Conservation (phyloP, 768 basidiomycete genomes). For the Auriculariales sp. region DNA sequence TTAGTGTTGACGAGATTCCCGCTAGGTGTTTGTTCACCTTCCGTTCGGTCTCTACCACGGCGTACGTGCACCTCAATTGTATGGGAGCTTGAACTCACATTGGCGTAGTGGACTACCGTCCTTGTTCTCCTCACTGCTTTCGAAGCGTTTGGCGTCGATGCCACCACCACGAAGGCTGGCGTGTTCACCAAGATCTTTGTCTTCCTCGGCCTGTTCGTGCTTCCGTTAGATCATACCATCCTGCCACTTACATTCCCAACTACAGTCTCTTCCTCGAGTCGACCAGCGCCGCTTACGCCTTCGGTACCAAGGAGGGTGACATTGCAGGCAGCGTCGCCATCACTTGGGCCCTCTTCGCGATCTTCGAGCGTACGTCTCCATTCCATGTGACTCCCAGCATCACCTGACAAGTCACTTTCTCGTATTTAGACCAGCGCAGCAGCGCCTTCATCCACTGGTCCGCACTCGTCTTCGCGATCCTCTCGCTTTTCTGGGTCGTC, state of each 20-base stretch:
- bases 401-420: too few species aligned
- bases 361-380: constrained; percentile 41
- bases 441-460: constrained; percentile 82
- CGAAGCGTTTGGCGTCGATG: constrained; percentile 79
- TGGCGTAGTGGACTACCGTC: constrained; percentile 79
- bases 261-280: constrained; percentile 79
- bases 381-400: background rate
- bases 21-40: constrained; percentile 64
- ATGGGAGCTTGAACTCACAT: too few species aligned
- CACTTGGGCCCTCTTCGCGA: constrained; percentile 85
- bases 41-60: constrained; percentile 96
- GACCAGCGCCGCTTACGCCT: constrained; percentile 88
- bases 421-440: constrained; percentile 35
- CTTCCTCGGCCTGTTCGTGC: constrained; percentile 76
- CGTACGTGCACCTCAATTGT: too few species aligned
- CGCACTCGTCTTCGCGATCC: constrained; percentile 69
- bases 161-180: constrained; percentile 46
- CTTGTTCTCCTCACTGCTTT: constrained; percentile 71
- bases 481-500: constrained; percentile 72
- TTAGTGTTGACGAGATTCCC: background rate
- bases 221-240: background rate
- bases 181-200: constrained; percentile 92
- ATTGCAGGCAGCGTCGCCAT: constrained; percentile 85
- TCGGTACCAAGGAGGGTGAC: constrained; percentile 81
- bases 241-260: background rate